phyloP scores from a whole-genome alignment of 495 filamentous ascomycete species.

The Trichocladium uniseriatum region DNA sequence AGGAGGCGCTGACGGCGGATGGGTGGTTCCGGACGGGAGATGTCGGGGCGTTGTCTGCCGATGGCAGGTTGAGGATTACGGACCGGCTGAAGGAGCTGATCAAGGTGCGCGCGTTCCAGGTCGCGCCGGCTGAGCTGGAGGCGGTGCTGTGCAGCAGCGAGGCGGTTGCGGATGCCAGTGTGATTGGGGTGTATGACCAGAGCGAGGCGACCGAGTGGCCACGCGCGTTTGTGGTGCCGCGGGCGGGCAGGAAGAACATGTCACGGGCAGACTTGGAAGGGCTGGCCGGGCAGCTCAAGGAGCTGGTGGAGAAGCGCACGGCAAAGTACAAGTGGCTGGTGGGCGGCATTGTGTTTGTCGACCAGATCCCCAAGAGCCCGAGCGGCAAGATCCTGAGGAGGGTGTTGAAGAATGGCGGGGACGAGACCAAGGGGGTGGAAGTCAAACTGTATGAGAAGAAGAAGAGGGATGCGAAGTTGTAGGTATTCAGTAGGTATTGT shows the following conservation, averaged over 20 bases:
- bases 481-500: no score
- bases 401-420: conserved; percentile 32
- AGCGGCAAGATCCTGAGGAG: conserved; percentile 60
- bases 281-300: conserved; percentile 20
- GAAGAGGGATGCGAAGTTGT: conserved; percentile 21
- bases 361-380: conserved; percentile 57
- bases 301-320: conserved; percentile 52
- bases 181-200: conserved; percentile 57
- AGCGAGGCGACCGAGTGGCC: conserved; percentile 38
- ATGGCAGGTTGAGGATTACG: conserved; percentile 59
- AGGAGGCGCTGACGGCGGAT: conserved; percentile 50
- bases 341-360: conserved; percentile 52
- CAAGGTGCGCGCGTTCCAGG: conserved; percentile 63
- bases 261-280: conserved; percentile 51
- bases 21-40: conserved; percentile 61
- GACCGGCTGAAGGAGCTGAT: conserved; percentile 75
- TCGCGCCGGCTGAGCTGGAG: conserved; percentile 63
- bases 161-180: conserved; percentile 52
- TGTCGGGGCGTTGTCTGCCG: conserved; percentile 46
- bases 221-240: conserved; percentile 20
- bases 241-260: conserved; percentile 36
- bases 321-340: conserved; percentile 58
- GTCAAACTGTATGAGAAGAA: conserved; percentile 24
- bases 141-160: conserved; percentile 49
- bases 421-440: conserved; percentile 14